phyloP scores from a whole-genome alignment of 768 basidiomycete species.

The Tylopilus balloui region DNA sequence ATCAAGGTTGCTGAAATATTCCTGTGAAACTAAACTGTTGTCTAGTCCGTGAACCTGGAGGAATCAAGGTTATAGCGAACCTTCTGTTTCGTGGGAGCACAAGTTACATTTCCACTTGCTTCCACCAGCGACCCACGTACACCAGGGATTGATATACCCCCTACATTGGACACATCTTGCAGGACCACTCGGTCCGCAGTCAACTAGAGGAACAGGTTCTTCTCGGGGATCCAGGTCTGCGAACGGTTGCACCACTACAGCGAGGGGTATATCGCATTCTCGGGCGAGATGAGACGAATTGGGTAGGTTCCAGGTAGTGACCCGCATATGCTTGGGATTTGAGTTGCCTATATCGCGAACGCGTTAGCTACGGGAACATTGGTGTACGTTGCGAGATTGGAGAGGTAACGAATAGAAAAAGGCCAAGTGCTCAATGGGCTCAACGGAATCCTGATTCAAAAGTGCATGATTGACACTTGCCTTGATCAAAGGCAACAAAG shows the following conservation, averaged over 20 bases:
- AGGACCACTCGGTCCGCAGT: conserved; percentile 68
- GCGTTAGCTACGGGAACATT: conserved; percentile 13
- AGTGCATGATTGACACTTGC: conserved; percentile 29
- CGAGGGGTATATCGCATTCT: conserved; percentile 82
- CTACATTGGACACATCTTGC: conserved; percentile 81
- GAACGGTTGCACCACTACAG: conserved; percentile 86
- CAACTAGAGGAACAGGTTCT: conserved; percentile 74
- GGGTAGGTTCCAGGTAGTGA: conserved; percentile 89
- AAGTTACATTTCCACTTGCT: conserved; percentile 90
- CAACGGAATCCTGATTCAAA: not conserved
- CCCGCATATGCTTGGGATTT: conserved; percentile 83
- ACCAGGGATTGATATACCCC: conserved; percentile 94
- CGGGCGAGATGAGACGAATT: conserved; percentile 70
- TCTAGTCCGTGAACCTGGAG: conserved; percentile 5
- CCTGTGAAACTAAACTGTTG: conserved; percentile 53
- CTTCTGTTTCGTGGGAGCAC: conserved; percentile 78
- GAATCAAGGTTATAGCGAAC: conserved; percentile 40
- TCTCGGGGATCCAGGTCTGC: conserved; percentile 75
- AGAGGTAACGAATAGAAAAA: not conserved
- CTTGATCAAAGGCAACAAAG: conserved; percentile 90
- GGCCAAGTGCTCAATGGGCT: not conserved
- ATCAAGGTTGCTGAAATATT: conserved; percentile 84
- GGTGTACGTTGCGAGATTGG: not conserved
- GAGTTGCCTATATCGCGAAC: conserved; percentile 61
- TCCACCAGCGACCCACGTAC: conserved; percentile 77